Conservation (phyloP, 306 rosid species). For the Luffa acutangula region DNA sequence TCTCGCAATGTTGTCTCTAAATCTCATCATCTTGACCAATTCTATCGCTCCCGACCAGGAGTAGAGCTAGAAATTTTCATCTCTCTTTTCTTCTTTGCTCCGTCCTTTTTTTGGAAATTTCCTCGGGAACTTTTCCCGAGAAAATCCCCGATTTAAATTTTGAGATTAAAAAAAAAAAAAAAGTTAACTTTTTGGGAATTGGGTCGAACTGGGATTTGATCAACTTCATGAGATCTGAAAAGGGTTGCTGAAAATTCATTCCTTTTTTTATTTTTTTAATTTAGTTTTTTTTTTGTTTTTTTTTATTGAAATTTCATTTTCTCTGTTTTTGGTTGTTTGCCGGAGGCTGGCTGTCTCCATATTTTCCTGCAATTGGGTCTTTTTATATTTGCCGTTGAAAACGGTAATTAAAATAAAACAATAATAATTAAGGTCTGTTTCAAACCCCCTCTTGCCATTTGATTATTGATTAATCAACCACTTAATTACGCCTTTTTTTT, state of each 20-base stretch:
- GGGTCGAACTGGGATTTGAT: background rate
- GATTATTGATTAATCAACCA: background rate
- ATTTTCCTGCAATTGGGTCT: conserved; percentile 52
- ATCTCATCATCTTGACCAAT: background rate
- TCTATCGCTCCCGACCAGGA: no score
- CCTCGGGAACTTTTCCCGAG: background rate
- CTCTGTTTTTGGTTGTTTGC: background rate
- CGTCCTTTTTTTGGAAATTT: background rate
- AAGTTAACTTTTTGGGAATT: background rate
- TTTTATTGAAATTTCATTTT: background rate
- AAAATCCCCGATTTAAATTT: background rate
- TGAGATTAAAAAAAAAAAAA: background rate
- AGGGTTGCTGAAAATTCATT: background rate
- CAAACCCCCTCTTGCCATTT: background rate
- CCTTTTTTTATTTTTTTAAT: background rate
- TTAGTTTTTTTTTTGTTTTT: background rate
- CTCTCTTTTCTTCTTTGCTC: background rate
- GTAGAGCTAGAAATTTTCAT: no score
- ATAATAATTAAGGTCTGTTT: background rate
- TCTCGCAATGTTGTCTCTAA: no score
- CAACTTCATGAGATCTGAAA: background rate
- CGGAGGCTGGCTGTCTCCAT: conserved; percentile 41
- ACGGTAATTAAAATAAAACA: conserved; percentile 13
- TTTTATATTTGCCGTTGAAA: conserved; percentile 56
- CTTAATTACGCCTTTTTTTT: background rate